These are phyloP conservation scores for Sophora flavescens DNA, from an alignment of 306 rosid species.

Conservation along the genomic window DNA sequence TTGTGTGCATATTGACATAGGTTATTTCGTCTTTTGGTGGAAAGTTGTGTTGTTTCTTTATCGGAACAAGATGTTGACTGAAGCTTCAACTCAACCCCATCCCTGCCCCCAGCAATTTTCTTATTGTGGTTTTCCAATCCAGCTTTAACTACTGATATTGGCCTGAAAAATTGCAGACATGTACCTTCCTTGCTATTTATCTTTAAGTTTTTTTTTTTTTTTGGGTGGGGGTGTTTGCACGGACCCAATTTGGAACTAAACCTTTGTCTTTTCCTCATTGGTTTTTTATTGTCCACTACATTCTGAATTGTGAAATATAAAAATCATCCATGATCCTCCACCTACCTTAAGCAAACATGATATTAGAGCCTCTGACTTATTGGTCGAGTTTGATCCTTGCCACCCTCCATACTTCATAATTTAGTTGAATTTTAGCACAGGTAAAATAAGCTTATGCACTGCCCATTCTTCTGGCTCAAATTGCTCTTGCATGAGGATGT, in stretches of 20 bases:
- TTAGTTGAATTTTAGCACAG: constrained; percentile 30
- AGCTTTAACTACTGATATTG: constrained; percentile 7
- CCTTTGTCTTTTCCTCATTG: constrained; percentile 27
- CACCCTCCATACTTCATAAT: not conserved
- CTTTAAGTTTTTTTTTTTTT: not conserved
- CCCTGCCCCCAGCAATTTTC: not conserved
- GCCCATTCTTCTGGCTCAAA: constrained; percentile 10
- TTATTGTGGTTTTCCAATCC: not conserved
- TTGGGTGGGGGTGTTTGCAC: not conserved
- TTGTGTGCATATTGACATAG: constrained; percentile 14
- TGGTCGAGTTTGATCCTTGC: constrained; percentile 29
- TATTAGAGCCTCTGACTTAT: constrained; percentile 17
- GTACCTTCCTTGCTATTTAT: not conserved
- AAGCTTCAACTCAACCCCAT: not conserved
- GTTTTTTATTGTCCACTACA: constrained; percentile 18
- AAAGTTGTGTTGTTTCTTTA: constrained; percentile 25
- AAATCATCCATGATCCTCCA: not conserved
- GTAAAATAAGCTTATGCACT: not conserved
- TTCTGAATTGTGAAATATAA: constrained; percentile 5
- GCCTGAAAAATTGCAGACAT: not conserved
- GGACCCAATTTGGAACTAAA: constrained; percentile 12
- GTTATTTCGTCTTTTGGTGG: constrained; percentile 29
- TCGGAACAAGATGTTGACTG: constrained; percentile 12
- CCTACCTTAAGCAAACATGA: constrained; percentile 27
- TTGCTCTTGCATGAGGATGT: constrained; percentile 17